phyloP scores from a whole-genome alignment of 495 filamentous ascomycete genomes.

The Penicillium robsamsonii region DNA sequence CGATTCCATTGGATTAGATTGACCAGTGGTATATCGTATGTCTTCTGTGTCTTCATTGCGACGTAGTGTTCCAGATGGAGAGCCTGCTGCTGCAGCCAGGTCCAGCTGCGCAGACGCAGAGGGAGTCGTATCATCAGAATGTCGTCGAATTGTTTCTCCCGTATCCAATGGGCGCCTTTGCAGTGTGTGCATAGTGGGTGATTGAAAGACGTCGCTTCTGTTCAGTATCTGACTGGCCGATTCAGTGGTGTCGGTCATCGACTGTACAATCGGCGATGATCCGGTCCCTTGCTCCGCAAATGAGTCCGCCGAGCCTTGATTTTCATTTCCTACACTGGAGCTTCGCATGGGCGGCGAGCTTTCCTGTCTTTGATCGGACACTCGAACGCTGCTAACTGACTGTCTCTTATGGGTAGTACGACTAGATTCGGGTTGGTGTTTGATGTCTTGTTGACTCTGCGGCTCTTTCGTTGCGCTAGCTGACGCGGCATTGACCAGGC shows the following conservation, averaged over 20 bases:
- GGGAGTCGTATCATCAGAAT: conserved; percentile 46
- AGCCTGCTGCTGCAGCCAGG: background rate
- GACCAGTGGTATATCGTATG: conserved; percentile 14
- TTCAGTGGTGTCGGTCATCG: conserved; percentile 67
- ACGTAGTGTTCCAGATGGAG: background rate
- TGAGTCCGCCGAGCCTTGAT: conserved; percentile 71
- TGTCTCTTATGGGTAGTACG: conserved; percentile 25
- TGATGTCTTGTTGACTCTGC: background rate
- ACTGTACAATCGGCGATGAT: conserved; percentile 67
- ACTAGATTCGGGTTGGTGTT: conserved; percentile 18
- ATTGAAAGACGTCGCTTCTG: conserved; percentile 83
- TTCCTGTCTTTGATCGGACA: conserved; percentile 22
- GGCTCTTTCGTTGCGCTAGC: conserved; percentile 31
- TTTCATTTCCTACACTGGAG: conserved; percentile 55
- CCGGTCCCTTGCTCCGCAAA: conserved; percentile 66
- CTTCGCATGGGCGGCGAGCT: conserved; percentile 46
- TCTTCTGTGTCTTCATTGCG: conserved; percentile 16
- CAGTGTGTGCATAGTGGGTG: conserved; percentile 64
- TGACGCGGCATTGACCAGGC: conserved; percentile 63
- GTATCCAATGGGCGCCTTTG: conserved; percentile 31
- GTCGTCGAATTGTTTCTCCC: conserved; percentile 28
- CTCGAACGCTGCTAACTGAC: conserved; percentile 29
- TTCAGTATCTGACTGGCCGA: conserved; percentile 89
- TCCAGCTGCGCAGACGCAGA: conserved; percentile 24
- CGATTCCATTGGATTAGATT: conserved; percentile 22